Evolutionary conservation across 768 basidiomycete genomes (phyloP).

Genomic region (Lyophyllum decastes): DNA sequence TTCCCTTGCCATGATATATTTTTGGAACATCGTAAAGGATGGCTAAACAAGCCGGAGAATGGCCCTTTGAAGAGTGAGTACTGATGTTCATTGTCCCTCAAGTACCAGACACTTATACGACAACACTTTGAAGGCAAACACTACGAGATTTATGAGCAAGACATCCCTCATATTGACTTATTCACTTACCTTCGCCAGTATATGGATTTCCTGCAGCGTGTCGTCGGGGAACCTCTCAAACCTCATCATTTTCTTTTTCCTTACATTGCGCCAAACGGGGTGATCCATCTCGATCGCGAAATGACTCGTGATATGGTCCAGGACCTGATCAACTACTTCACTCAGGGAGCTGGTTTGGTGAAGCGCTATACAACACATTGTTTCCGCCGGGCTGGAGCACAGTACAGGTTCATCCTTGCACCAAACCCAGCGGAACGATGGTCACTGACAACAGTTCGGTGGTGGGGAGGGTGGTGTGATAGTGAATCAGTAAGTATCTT

Average conservation of each 20-base stretch:
- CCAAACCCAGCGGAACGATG: neutral
- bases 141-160: neutral
- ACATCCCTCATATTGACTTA: neutral
- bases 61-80: neutral
- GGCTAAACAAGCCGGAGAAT: neutral
- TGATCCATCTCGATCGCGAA: neutral
- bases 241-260: neutral
- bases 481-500: neutral
- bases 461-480: slow-evolving; percentile 4
- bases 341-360: neutral
- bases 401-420: neutral
- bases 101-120: neutral
- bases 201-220: slow-evolving; percentile 16
- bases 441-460: neutral
- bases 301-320: neutral
- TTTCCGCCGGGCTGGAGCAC: neutral
- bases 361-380: neutral
- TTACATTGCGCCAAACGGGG: neutral
- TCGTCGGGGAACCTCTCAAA: slow-evolving; percentile 4
- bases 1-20: neutral
- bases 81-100: neutral
- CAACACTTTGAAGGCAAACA: neutral
- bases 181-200: neutral
- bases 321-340: neutral
- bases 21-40: neutral